Percentiles rank a stretch among this genome's conserved stretches.
Evolutionary conservation across 495 filamentous ascomycete genomes (phyloP).

Genomic region (Bacidia rubella): DNA sequence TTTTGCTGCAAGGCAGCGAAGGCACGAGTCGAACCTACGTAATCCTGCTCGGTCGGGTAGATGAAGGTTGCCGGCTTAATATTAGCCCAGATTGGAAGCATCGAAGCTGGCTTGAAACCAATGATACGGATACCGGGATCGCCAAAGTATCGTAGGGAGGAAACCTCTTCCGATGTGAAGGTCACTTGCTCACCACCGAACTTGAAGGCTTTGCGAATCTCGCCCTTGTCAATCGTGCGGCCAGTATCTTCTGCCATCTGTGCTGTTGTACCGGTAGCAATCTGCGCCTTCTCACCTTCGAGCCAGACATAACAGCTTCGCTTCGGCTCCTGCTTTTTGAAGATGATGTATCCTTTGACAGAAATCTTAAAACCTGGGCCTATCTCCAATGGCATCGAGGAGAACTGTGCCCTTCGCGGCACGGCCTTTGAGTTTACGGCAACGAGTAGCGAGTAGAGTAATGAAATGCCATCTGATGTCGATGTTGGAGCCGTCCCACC

Average conservation of each 20-base stretch:
- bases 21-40: constrained; percentile 78
- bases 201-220: constrained; percentile 87
- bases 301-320: constrained; percentile 77
- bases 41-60: constrained; percentile 85
- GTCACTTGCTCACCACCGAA: constrained; percentile 83
- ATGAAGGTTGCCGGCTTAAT: constrained; percentile 78
- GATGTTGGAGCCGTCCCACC: constrained; percentile 33
- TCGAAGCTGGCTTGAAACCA: constrained; percentile 74
- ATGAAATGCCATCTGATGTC: constrained; percentile 58
- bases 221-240: constrained; percentile 59
- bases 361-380: constrained; percentile 75
- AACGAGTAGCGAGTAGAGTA: constrained; percentile 71
- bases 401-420: constrained; percentile 76
- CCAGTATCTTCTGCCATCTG: constrained; percentile 63
- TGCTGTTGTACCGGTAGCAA: constrained; percentile 59
- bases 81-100: constrained; percentile 75
- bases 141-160: constrained; percentile 62
- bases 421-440: constrained; percentile 85
- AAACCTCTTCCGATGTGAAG: constrained; percentile 73
- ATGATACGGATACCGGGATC: constrained; percentile 76
- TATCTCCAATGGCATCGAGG: constrained; percentile 71
- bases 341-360: constrained; percentile 81
- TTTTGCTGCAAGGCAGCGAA: constrained; percentile 88
- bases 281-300: constrained; percentile 66
- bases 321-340: constrained; percentile 67